phyloP scores from a whole-genome alignment of 257 asterid species.

The Paulownia fortunei region DNA sequence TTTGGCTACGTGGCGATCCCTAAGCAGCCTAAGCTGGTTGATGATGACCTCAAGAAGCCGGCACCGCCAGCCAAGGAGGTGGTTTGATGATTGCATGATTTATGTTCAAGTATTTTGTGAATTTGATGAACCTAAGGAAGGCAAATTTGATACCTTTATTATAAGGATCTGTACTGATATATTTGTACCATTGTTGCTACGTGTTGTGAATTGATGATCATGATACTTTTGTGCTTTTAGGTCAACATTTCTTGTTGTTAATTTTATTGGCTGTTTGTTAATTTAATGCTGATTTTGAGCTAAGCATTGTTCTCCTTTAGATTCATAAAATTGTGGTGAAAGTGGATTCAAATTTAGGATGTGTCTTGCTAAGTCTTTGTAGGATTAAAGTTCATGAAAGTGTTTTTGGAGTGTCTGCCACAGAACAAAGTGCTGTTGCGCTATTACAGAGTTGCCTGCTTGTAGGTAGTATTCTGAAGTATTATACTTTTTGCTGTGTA shows the following conservation, averaged over 20 bases:
- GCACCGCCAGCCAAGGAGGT: constrained; percentile 41
- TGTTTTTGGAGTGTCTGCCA: background rate
- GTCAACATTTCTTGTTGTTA: background rate
- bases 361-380: background rate
- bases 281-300: background rate
- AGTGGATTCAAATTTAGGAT: background rate
- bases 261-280: background rate
- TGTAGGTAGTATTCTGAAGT: background rate
- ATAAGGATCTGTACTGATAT: background rate
- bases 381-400: background rate
- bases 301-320: background rate
- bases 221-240: background rate
- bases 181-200: constrained; percentile 2
- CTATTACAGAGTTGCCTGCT: background rate
- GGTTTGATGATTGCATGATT: constrained; percentile 33
- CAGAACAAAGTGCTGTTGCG: background rate
- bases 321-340: background rate
- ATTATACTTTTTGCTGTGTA: background rate
- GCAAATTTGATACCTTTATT: background rate
- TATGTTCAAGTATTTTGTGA: background rate
- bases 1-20: constrained; percentile 54
- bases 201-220: constrained; percentile 15
- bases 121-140: constrained; percentile 6
- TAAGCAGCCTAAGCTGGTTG: constrained; percentile 36
- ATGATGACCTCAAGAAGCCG: constrained; percentile 54